Evolutionary conservation across 2,329 filamentous ascomycete genomes (phyloP), one percentile per base, ranked within the genome.

Genomic region (Cryphonectria parasitica): DNA sequence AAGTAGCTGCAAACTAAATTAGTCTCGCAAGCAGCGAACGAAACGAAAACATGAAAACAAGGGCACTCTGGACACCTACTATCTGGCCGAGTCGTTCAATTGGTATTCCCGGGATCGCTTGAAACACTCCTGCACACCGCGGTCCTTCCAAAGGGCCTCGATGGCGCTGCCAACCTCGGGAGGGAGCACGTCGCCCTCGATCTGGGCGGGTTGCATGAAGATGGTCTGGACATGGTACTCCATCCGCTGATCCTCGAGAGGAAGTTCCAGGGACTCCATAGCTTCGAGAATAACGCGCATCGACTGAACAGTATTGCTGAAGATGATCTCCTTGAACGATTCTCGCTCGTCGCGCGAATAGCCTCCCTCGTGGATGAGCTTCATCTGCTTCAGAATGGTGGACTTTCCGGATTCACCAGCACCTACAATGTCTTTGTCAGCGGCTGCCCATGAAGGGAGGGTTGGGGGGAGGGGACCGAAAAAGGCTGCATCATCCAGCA

Each of bases 221-320:
- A 98, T 97, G 79, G 95, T 97, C 86, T 98, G 94, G 70, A 98
- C 95, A 81, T 98, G 95, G 84, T 97, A 97, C 83, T 98, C 95
- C 86, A 95, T 94, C 78, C 93, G 91, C 80, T 93, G 92, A 80
- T 97, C 94, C 80, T 96, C 93, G 68, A 98, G 89, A 34, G 95
- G 95, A 31, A 98, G 87, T 82, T 90, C 89, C 52, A 91, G 84
- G 25, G 88, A 89, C 80, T 90, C 89, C 89, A 91, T 91, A 60
- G 89, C 89, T 80, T 91, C 88, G 72, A 91, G 85, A 69, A 91
- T 90, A 76, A 90, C 89, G 75, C 88, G 88, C 89, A 91, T 91
- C 52, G 88, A 90, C 79, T 91, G 89, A 22, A 91, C 88, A 1
- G 88, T 90, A 81, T 91, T 91, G 83, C 87, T 90, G 83, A 90